Evolutionary conservation across 129 eudicot species (phyloP).

Genomic region (Saussurea involucrata): DNA sequence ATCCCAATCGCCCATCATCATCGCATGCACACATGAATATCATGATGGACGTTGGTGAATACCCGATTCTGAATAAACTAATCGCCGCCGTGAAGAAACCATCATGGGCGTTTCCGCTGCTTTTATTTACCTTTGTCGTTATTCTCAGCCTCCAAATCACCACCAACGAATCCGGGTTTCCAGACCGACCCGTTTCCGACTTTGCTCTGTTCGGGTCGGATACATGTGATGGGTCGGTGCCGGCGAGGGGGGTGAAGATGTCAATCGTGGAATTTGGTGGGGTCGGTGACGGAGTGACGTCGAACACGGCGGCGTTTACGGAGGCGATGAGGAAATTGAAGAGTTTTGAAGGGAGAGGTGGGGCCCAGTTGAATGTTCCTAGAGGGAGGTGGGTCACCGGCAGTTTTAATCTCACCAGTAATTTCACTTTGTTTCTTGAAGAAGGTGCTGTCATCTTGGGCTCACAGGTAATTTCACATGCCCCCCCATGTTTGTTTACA

Average conservation of each 20-base stretch:
- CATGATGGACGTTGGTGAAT: slow-evolving; percentile 47
- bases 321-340: slow-evolving; percentile 55
- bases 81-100: slow-evolving; percentile 39
- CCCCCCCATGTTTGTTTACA: neutral
- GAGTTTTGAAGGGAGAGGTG: slow-evolving; percentile 50
- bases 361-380: slow-evolving; percentile 83
- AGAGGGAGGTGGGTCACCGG: slow-evolving; percentile 87
- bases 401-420: slow-evolving; percentile 79
- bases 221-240: slow-evolving; percentile 31
- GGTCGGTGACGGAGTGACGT: slow-evolving; percentile 87
- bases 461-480: slow-evolving; percentile 57
- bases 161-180: slow-evolving; percentile 30
- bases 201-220: slow-evolving; percentile 43
- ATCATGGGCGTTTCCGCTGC: slow-evolving; percentile 56
- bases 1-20: slow-evolving; percentile 6
- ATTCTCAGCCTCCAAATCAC: slow-evolving; percentile 54
- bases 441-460: slow-evolving; percentile 87
- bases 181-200: neutral
- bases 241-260: slow-evolving; percentile 53
- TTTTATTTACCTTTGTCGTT: slow-evolving; percentile 39
- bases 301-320: slow-evolving; percentile 88
- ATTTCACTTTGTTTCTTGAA: slow-evolving; percentile 87
- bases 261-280: slow-evolving; percentile 83
- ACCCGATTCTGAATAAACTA: slow-evolving; percentile 28
- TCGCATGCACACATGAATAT: slow-evolving; percentile 18